These are phyloP conservation scores for Heterobasidion annosum DNA, from an alignment of 1,284 basidiomycete species.

Conservation along the genomic window DNA sequence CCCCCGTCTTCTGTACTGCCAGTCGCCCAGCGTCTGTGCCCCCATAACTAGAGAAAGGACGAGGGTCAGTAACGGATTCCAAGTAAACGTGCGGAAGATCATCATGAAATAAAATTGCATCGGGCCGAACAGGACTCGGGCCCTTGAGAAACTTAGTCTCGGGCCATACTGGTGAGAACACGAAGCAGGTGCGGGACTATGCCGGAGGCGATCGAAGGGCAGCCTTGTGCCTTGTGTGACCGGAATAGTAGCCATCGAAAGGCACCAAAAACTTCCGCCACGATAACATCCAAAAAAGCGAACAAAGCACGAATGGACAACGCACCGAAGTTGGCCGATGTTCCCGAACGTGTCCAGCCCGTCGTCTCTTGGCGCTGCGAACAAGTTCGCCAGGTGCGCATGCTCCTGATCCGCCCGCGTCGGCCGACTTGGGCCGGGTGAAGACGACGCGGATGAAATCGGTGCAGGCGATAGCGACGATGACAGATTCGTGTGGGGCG, in stretches of 20 bases:
- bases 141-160: neutral
- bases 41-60: constrained; percentile 43
- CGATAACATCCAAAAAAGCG: no score
- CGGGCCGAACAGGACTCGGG: no score
- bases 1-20: constrained; percentile 50
- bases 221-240: no score
- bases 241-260: no score
- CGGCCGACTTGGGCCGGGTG: constrained; percentile 18
- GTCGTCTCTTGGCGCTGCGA: constrained; percentile 65
- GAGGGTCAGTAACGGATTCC: no score
- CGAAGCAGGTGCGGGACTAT: constrained; percentile 3
- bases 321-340: constrained; percentile 64
- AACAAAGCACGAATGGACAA: constrained; percentile 6
- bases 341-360: constrained; percentile 95
- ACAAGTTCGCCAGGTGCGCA: constrained; percentile 66
- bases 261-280: no score
- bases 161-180: neutral
- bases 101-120: no score
- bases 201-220: neutral
- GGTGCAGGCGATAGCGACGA: constrained; percentile 19
- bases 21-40: constrained; percentile 52
- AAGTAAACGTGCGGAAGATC: no score
- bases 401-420: constrained; percentile 57
- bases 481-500: constrained; percentile 22
- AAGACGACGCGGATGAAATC: constrained; percentile 9